phyloP scores from a whole-genome alignment of 1,284 basidiomycete species.

The Lentinula novae-zelandiae region DNA sequence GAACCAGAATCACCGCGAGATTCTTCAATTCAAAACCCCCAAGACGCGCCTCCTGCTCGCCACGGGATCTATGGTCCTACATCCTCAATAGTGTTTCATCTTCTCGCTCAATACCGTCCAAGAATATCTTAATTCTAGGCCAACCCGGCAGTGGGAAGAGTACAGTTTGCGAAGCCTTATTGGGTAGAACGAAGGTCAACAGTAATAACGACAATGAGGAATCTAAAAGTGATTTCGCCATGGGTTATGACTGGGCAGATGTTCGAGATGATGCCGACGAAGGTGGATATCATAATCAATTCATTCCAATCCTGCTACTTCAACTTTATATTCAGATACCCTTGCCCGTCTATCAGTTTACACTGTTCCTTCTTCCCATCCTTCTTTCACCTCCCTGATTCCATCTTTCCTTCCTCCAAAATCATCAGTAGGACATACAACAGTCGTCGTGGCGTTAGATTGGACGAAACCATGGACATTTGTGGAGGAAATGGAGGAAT shows the following conservation, averaged over 20 bases:
- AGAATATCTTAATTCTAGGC: conserved; percentile 81
- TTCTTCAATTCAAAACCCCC: not conserved
- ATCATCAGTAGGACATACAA: conserved; percentile 69
- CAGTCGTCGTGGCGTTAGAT: conserved; percentile 88
- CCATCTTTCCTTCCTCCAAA: conserved; percentile 80
- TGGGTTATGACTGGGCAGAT: conserved; percentile 87
- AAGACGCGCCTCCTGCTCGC: conserved; percentile 53
- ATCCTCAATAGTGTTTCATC: conserved; percentile 88
- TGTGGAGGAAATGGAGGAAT: conserved; percentile 80
- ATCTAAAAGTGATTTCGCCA: conserved; percentile 62
- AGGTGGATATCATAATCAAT: conserved; percentile 43
- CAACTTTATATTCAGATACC: conserved; percentile 52
- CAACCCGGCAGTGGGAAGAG: conserved; percentile 77
- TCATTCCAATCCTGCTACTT: conserved; percentile 11
- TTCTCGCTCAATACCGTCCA: conserved; percentile 79
- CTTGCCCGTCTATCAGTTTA: conserved; percentile 86
- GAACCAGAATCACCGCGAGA: not conserved
- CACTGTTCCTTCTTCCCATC: conserved; percentile 78
- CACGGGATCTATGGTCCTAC: conserved; percentile 85
- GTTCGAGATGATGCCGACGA: conserved; percentile 85
- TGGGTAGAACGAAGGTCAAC: conserved; percentile 53
- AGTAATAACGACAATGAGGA: conserved; percentile 55
- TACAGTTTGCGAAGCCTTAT: conserved; percentile 60
- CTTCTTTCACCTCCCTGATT: conserved; percentile 73
- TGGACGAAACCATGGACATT: conserved; percentile 95